Conservation (phyloP, 345 rosid species). For the Gossypium stocksii region DNA sequence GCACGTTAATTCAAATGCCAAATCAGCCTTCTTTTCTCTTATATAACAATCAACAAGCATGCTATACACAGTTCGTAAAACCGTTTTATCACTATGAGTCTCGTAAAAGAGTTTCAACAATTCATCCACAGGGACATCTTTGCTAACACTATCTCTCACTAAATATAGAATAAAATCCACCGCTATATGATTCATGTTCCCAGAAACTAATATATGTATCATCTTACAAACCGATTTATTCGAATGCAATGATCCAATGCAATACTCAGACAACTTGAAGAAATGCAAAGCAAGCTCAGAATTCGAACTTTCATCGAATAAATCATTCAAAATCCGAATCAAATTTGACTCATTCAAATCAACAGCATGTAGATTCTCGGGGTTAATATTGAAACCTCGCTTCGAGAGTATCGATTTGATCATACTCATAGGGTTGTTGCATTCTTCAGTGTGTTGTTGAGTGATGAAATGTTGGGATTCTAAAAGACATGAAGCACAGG, state of each 20-base stretch:
- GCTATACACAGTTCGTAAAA: conserved; percentile 30
- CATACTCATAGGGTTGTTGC: background rate
- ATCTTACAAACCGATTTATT: conserved; percentile 23
- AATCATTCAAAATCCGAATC: conserved; percentile 25
- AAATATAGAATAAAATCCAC: conserved; percentile 29
- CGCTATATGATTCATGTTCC: conserved; percentile 39
- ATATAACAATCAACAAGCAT: conserved; percentile 42
- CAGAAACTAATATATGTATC: conserved; percentile 40
- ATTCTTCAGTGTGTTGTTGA: background rate
- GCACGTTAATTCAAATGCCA: conserved; percentile 30
- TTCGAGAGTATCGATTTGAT: conserved; percentile 20
- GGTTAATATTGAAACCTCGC: conserved; percentile 23
- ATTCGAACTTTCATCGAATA: conserved; percentile 37
- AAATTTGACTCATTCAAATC: conserved; percentile 31
- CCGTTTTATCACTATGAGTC: conserved; percentile 30
- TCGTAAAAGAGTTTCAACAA: conserved; percentile 28
- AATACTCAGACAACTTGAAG: conserved; percentile 39
- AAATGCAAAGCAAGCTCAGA: conserved; percentile 39
- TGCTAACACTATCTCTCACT: conserved; percentile 22
- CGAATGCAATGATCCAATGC: conserved; percentile 28
- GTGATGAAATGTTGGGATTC: background rate
- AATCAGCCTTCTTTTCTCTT: conserved; percentile 26
- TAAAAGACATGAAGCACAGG: background rate
- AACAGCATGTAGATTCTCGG: conserved; percentile 12
- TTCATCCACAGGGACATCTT: conserved; percentile 24